phyloP scores from a whole-genome alignment of 2,329 filamentous ascomycete genomes.

The Exophiala phaeomuriformis region DNA sequence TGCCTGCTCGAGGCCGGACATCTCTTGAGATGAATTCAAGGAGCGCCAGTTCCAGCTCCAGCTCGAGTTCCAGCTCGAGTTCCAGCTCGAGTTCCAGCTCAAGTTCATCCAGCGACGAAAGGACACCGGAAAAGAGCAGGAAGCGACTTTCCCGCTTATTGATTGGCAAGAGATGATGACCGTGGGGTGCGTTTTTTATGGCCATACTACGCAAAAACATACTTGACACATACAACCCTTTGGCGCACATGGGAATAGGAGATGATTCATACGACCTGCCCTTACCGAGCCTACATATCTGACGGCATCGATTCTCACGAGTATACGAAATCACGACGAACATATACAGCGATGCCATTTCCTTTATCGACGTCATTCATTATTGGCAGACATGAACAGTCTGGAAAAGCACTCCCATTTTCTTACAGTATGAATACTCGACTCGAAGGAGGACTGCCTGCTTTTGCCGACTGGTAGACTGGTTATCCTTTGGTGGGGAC shows the following conservation, averaged over 20 bases:
- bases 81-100: conserved; percentile 17
- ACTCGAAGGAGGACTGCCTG: no score
- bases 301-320: neutral
- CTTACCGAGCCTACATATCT: neutral
- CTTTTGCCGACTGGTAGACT: no score
- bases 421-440: no score
- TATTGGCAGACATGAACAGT: no score
- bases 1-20: conserved; percentile 25
- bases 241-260: neutral
- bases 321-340: neutral
- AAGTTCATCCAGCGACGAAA: conserved; percentile 28
- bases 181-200: neutral
- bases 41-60: conserved; percentile 20
- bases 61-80: conserved; percentile 13
- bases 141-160: conserved; percentile 20
- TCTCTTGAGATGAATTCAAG: conserved; percentile 33
- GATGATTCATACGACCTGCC: neutral
- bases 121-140: conserved; percentile 13
- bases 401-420: no score
- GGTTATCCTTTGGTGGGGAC: no score
- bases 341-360: neutral
- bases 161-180: conserved; percentile 16
- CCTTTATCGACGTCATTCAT: neutral
- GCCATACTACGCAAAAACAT: no score
- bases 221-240: neutral